Conservation (phyloP, 2,329 filamentous ascomycete species). For the Fusarium mangiferae region DNA sequence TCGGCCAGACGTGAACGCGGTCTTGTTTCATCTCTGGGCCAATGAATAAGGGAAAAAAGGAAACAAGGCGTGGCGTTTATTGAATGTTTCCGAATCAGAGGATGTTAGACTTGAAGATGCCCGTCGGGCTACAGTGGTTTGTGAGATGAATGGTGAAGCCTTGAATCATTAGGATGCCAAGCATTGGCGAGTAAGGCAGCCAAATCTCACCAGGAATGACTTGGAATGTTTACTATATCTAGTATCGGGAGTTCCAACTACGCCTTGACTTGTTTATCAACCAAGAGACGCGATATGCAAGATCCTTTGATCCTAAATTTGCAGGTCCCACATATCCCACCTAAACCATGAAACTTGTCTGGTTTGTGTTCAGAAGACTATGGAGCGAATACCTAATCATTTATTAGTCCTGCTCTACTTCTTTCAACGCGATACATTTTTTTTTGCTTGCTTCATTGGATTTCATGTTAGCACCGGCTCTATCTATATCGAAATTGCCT, state of each 20-base stretch:
- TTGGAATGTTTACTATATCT: background rate
- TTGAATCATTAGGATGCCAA: background rate
- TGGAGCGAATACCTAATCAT: background rate
- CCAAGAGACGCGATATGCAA: background rate
- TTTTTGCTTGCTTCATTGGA: too few relatives aligned
- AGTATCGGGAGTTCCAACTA: background rate
- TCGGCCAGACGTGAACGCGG: background rate
- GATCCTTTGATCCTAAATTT: background rate
- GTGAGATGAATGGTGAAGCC: background rate
- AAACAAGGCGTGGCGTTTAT: fast-evolving
- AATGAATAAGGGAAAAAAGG: too few relatives aligned
- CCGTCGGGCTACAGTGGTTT: fast-evolving
- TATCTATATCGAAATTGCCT: background rate
- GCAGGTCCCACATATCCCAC: background rate
- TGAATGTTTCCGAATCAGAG: background rate
- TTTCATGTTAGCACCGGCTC: fast-evolving
- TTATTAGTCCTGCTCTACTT: fast-evolving
- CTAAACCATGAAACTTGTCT: background rate
- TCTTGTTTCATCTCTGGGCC: background rate
- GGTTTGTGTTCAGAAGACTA: background rate
- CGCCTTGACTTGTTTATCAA: background rate
- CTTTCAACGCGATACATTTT: fast-evolving
- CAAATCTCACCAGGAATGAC: background rate
- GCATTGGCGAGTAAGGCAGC: background rate
- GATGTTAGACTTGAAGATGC: background rate